A percentile compares a stretch with the other conserved stretches of the same genome.
phyloP scores from a whole-genome alignment of 805 yeast species.

The Yamadazyma tumulicola region DNA sequence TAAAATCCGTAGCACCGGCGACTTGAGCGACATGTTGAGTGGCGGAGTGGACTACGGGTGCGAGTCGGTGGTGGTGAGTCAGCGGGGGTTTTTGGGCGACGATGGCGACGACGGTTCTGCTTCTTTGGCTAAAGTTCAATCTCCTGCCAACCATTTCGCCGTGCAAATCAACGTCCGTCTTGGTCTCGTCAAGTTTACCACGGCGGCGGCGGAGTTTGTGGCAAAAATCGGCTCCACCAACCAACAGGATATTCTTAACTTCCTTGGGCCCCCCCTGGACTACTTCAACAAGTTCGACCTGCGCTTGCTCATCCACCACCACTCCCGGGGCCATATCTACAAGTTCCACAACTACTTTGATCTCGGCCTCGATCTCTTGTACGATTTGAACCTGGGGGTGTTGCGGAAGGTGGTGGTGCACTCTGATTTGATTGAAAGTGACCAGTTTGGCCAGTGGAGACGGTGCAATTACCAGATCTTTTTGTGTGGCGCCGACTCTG shows the following conservation, averaged over 20 bases:
- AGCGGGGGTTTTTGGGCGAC: not conserved
- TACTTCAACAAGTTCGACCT: slow-evolving; percentile 44
- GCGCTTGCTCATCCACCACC: slow-evolving; percentile 40
- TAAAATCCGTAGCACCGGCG: slow-evolving; percentile 17
- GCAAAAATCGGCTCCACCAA: slow-evolving; percentile 41
- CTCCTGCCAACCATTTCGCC: not conserved
- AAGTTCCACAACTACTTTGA: slow-evolving; percentile 56
- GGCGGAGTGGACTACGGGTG: slow-evolving; percentile 2
- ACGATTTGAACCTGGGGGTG: slow-evolving; percentile 38
- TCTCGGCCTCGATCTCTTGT: slow-evolving; percentile 53
- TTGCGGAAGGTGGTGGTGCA: slow-evolving; percentile 49
- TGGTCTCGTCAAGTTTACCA: slow-evolving; percentile 22
- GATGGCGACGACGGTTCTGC: not conserved
- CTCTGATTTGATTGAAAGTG: slow-evolving; percentile 44
- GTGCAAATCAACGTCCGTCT: slow-evolving; percentile 13
- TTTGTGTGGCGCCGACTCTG: slow-evolving; percentile 5
- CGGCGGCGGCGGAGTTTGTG: slow-evolving; percentile 6
- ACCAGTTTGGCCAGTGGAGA: slow-evolving; percentile 54
- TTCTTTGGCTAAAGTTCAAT: not conserved
- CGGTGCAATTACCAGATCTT: slow-evolving; percentile 43
- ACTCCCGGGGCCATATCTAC: slow-evolving; percentile 15
- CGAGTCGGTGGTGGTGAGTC: not conserved
- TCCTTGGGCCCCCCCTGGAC: slow-evolving; percentile 58
- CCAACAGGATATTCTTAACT: slow-evolving; percentile 45
- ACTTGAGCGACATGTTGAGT: slow-evolving; percentile 25